Evolutionary conservation across 805 yeast species (phyloP).

Genomic region (Saturnispora quitensis): DNA sequence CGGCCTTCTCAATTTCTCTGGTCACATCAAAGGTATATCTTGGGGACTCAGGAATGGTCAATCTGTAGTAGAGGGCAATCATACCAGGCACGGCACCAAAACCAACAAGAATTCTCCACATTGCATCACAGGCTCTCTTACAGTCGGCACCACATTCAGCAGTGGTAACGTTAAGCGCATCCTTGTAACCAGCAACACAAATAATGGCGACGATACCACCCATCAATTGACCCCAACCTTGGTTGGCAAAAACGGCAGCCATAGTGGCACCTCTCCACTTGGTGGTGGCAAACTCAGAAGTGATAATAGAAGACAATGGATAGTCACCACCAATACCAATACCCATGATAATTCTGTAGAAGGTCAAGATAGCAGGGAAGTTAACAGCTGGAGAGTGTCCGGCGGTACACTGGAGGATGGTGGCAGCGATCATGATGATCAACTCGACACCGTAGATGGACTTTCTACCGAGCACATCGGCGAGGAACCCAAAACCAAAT

Average conservation of each 20-base stretch:
- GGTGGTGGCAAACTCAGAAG: conserved; percentile 88
- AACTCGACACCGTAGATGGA: conserved; percentile 80
- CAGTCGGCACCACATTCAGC: conserved; percentile 58
- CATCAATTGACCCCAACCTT: conserved; percentile 89
- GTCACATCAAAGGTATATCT: conserved; percentile 77
- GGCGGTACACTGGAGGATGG: conserved; percentile 64
- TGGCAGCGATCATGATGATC: conserved; percentile 73
- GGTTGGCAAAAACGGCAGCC: conserved; percentile 95
- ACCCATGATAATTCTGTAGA: conserved; percentile 84
- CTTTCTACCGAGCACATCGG: conserved; percentile 80
- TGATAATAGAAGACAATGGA: conserved; percentile 86
- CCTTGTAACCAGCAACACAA: conserved; percentile 69
- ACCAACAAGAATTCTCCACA: conserved; percentile 91
- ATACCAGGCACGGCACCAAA: conserved; percentile 86
- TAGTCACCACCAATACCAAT: conserved; percentile 97
- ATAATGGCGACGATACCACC: conserved; percentile 80
- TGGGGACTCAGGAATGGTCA: conserved; percentile 92
- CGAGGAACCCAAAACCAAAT: conserved; percentile 71
- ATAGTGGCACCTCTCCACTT: conserved; percentile 97
- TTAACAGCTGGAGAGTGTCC: conserved; percentile 66
- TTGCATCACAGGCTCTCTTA: conserved; percentile 75
- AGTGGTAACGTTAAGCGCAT: conserved; percentile 46
- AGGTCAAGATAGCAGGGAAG: conserved; percentile 64
- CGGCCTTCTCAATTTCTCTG: conserved; percentile 46
- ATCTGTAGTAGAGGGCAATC: conserved; percentile 79